A percentile compares a stretch with the other conserved stretches of the same genome.
These are phyloP conservation scores for Wickerhamia fluorescens DNA, from an alignment of 805 yeast species.

Conservation along the genomic window DNA sequence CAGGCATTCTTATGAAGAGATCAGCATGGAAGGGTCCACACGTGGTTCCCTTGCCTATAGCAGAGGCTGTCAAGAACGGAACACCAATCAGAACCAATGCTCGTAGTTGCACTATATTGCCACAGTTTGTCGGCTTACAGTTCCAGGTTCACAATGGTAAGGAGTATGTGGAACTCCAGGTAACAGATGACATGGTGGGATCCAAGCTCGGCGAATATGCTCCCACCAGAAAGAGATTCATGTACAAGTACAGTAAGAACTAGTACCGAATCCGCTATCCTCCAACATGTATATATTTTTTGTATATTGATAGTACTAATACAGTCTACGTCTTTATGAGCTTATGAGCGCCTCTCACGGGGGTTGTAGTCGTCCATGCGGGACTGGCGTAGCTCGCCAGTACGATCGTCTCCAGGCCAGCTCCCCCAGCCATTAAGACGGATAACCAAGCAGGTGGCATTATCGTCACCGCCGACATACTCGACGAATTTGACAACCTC, in stretches of 20 bases:
- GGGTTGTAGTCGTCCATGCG: constrained; percentile 44
- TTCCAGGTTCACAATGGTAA: constrained; percentile 96
- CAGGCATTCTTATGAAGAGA: constrained; percentile 20
- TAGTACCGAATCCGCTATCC: constrained; percentile 13
- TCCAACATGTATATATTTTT: constrained; percentile 3
- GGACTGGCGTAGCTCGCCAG: constrained; percentile 75
- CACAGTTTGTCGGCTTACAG: constrained; percentile 90
- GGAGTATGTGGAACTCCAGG: constrained; percentile 80
- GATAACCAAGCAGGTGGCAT: constrained; percentile 85
- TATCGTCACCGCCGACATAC: constrained; percentile 87
- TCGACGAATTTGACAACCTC: constrained; percentile 81
- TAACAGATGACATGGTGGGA: constrained; percentile 96
- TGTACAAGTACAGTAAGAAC: constrained; percentile 73
- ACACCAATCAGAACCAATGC: constrained; percentile 95
- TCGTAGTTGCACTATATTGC: constrained; percentile 87
- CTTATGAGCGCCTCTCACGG: constrained; percentile 9
- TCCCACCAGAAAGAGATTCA: constrained; percentile 83
- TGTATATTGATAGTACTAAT: neutral
- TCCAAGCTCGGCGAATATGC: constrained; percentile 93
- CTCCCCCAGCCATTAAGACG: constrained; percentile 88
- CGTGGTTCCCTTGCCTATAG: constrained; percentile 90
- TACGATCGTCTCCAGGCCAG: constrained; percentile 81
- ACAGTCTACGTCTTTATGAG: too few species aligned
- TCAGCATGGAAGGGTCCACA: constrained; percentile 68
- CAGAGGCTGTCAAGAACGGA: constrained; percentile 71